Evolutionary conservation across 305 asterid genomes (phyloP), one percentile per base, ranked within the genome.

Genomic region (Ruellia speciosa): DNA sequence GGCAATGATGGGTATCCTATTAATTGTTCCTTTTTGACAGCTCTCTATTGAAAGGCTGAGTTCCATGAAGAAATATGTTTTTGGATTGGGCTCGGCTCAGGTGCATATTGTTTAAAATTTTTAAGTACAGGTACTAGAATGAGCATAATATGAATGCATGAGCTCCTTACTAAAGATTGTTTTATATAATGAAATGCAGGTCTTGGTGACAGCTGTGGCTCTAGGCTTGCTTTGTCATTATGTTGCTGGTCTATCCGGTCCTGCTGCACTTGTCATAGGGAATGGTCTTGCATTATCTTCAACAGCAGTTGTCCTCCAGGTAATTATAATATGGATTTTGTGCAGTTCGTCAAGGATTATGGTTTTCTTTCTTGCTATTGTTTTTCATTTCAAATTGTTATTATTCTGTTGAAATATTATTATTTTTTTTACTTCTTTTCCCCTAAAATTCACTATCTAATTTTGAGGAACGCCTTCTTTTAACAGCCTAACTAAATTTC

Each of bases 281-380:
- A 93, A 93, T 79, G 99, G 99, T 68, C 96, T 93, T 68, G 99
- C 99, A 61, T 68, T 93, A 60, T 93, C 99, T 53, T 93, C 99
- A 66, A 93, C 99, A 61, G 99, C 99, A 49, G 99, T 86, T 72
- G 99, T 93, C 67, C 97, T 93, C 69, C 99, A 93, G 88, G 99
- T 88, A 67, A 67, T 39, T 54, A 60, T 45, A 14, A 59, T 57
- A 59, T 48, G 15, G 9, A 4, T 6, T 14, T 47, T 47, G 18
- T 47, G 10, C 14, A 16, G 3, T 14, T 43, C 6, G 15, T 43
- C 15, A 14, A 10, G 15, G 48, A 59, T 64, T 19, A 12, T 43
- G 16, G 12, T 43, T 43, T n/a, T 4, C 11, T 9, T 59, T 2
- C 52, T 20, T 37, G n/a, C 6, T 37, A 2, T 37, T 37, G 3